Conservation (phyloP, 352 stramenopile species). For the Globisporangium ultimum region DNA sequence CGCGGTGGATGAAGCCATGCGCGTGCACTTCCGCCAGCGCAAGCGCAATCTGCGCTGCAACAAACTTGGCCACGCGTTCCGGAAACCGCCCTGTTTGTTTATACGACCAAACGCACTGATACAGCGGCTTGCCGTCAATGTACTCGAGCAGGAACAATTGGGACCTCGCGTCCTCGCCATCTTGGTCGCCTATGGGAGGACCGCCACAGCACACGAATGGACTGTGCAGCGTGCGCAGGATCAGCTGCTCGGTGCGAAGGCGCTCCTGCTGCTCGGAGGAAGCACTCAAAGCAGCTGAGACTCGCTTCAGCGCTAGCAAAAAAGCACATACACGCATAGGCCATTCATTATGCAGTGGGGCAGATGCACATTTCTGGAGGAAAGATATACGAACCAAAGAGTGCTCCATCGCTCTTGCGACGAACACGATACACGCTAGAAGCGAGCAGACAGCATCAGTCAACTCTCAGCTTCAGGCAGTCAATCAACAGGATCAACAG, state of each 20-base stretch:
- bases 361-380: too few species aligned
- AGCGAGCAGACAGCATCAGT: too few species aligned
- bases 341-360: background rate
- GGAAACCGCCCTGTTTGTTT: constrained; percentile 34
- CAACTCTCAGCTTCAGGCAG: too few species aligned
- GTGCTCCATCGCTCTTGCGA: constrained; percentile 13
- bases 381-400: constrained; percentile 44
- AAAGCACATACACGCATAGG: background rate
- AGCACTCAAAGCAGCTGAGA: constrained; percentile 32
- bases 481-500: too few species aligned
- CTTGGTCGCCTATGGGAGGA: background rate
- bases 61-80: constrained; percentile 51
- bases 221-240: constrained; percentile 34
- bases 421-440: constrained; percentile 52
- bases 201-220: constrained; percentile 39
- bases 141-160: constrained; percentile 50
- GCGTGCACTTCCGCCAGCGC: constrained; percentile 50
- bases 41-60: constrained; percentile 68
- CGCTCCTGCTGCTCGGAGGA: constrained; percentile 39
- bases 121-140: constrained; percentile 56
- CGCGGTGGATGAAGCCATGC: constrained; percentile 60
- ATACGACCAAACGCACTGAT: constrained; percentile 70
- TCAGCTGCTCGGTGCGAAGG: constrained; percentile 36
- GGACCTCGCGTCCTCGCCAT: constrained; percentile 14
- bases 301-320: constrained; percentile 54